Base-by-base conservation (phyloP, 2,329 filamentous ascomycete genomes). In the Nannizziopsis barbatae region DNA sequence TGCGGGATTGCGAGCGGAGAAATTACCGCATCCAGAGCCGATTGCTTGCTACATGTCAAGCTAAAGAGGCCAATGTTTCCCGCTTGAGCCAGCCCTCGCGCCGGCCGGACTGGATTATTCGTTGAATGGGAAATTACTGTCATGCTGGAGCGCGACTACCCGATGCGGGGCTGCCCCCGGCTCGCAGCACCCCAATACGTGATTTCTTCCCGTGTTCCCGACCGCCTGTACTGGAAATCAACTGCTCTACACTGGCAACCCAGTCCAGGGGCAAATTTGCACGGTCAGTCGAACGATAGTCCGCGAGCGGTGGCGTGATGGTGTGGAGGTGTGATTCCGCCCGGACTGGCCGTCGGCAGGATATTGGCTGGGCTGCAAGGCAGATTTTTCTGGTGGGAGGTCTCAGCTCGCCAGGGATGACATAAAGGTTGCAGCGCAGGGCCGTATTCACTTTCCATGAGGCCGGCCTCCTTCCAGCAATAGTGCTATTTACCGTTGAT, bases 381-480 rank as follows among this genome's bases (percentile, higher is more conserved):
- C 40, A 42, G 40, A 42, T 42, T 42, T n/a, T 42, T 42, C 40
- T 14, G 18, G 40, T 31, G 18, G 9, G 27, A 31, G 40, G n/a
- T 14, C 40, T 42, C 40, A 42, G 40, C 40, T 42, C 40, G 40
- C 40, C 40, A 42, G 40, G 40, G 40, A 42, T 42, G 40, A 17
- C 40, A 27, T 6, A 42, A 42, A 42, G 40, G 40, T 42, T 42
- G 40, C 40, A 42, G 9, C 27, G 40, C 40, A 42, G 40, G 40
- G 40, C 40, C 40, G 40, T 42, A 42, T 42, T 42, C 40, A n/a
- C n/a, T 42, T 42, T 14, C 18, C 40, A 42, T 6, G 20, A 41
- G 27, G 40, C n/a, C 30, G 40, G 31, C 27, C 41, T 43, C 31
- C 41, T 12, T 14, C 11, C 41, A n/a, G 41, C 41, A 43, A 43